phyloP scores from a whole-genome alignment of 2,329 filamentous ascomycete genomes.

The Ophiostoma quercus region DNA sequence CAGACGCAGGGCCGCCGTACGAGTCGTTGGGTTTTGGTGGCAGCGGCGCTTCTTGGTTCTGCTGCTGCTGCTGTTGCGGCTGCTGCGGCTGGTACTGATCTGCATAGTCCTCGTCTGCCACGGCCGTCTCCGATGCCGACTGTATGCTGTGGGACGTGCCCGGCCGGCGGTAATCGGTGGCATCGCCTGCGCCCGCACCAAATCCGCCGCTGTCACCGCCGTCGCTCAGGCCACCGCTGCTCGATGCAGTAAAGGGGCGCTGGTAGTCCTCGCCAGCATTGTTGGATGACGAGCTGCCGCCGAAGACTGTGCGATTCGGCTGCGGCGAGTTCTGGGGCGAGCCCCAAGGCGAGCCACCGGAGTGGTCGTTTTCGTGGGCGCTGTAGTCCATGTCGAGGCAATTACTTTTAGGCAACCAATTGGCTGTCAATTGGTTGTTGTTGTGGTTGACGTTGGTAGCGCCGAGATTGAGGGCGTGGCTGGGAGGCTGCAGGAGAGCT shows the following conservation, averaged over 20 bases:
- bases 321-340: conserved; percentile 38
- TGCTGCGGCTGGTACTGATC: conserved; percentile 28
- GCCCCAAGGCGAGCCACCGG: conserved; percentile 46
- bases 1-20: neutral
- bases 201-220: conserved; percentile 37
- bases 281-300: conserved; percentile 31
- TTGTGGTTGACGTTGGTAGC: neutral
- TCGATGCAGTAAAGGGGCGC: conserved; percentile 35
- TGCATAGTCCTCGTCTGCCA: conserved; percentile 31
- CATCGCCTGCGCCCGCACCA: conserved; percentile 36
- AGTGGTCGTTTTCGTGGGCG: conserved; percentile 50
- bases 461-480: neutral
- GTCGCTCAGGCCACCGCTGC: conserved; percentile 39
- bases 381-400: conserved; percentile 52
- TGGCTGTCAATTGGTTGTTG: neutral
- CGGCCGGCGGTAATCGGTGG: conserved; percentile 41
- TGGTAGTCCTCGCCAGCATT: conserved; percentile 40
- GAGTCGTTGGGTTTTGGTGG: conserved; percentile 16
- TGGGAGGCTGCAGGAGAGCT: conserved; percentile 5
- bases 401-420: neutral
- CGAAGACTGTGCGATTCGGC: conserved; percentile 42
- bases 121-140: conserved; percentile 38
- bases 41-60: conserved; percentile 21
- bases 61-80: conserved; percentile 28
- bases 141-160: conserved; percentile 44